phyloP scores from a whole-genome alignment of 257 asterid species.

The Plantago elongata region DNA sequence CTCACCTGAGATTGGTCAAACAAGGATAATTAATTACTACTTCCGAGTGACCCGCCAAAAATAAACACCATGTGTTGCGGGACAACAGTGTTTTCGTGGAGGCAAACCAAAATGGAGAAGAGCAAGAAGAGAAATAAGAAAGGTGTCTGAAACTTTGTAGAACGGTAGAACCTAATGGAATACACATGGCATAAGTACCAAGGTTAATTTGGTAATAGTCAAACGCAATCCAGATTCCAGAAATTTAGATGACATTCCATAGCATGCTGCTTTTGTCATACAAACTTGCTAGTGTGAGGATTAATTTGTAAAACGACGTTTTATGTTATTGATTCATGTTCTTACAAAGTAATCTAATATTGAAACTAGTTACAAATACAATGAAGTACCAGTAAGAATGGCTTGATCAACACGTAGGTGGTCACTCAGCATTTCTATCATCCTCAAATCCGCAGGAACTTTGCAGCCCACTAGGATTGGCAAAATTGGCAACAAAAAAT shows the following conservation, averaged over 20 bases:
- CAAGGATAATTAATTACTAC: constrained; percentile 19
- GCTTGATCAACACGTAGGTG: constrained; percentile 98
- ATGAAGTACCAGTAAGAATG: constrained; percentile 75
- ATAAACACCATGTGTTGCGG: neutral
- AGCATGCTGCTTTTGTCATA: constrained; percentile 10
- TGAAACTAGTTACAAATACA: constrained; percentile 6
- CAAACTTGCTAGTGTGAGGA: constrained; percentile 11
- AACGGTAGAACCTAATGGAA: constrained; percentile 6
- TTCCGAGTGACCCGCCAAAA: constrained; percentile 12
- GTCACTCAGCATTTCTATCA: constrained; percentile 85
- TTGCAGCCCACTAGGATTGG: constrained; percentile 80
- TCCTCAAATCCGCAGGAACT: constrained; percentile 98
- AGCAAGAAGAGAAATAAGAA: no score
- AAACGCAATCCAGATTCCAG: no score
- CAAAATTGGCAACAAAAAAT: constrained; percentile 13
- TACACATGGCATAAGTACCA: no score
- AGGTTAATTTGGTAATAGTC: no score
- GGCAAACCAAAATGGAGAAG: no score
- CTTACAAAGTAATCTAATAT: constrained; percentile 7
- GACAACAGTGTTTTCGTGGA: no score
- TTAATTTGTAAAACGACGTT: constrained; percentile 16
- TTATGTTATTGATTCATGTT: constrained; percentile 5
- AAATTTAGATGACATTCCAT: constrained; percentile 6
- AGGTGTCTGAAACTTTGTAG: neutral
- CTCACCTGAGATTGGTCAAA: constrained; percentile 65